Evolutionary conservation across 164 flowering plant genomes (phyloP).

Genomic region (Aristolochia californica): DNA sequence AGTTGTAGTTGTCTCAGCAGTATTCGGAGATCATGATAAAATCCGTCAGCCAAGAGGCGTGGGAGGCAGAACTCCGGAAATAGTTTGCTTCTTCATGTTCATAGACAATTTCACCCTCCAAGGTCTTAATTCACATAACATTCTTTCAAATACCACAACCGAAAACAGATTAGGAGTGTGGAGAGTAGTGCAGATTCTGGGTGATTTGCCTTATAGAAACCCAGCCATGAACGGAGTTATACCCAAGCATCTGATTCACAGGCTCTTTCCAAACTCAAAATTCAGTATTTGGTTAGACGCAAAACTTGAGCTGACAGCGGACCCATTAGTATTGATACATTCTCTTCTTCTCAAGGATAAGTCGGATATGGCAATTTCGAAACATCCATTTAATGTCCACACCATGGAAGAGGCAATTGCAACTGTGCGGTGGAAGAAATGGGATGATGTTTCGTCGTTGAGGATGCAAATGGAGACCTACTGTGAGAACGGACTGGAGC

Average conservation of each 20-base stretch:
- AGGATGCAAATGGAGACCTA: conserved; percentile 79
- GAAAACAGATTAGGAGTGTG: background rate
- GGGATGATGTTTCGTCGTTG: conserved; percentile 60
- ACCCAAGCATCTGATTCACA: conserved; percentile 71
- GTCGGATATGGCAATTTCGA: conserved; percentile 83
- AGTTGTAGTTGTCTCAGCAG: conserved; percentile 77
- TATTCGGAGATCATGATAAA: conserved; percentile 85
- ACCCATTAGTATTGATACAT: conserved; percentile 72
- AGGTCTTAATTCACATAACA: conserved; percentile 36
- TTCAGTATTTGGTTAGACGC: conserved; percentile 93
- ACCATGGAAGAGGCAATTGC: conserved; percentile 97
- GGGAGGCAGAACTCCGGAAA: conserved; percentile 49
- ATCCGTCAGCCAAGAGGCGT: conserved; percentile 81
- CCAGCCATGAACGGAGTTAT: conserved; percentile 28
- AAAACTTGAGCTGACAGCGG: conserved; percentile 70
- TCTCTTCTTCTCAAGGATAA: conserved; percentile 43
- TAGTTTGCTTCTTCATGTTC: conserved; percentile 84
- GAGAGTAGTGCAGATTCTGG: background rate
- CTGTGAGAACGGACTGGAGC: conserved; percentile 73
- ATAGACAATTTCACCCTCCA: conserved; percentile 55
- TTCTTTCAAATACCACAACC: conserved; percentile 12
- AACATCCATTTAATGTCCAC: conserved; percentile 66
- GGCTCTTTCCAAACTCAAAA: conserved; percentile 74
- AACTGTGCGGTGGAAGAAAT: conserved; percentile 94
- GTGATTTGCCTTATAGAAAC: background rate